Percentiles rank a stretch among this genome's conserved stretches.
phyloP scores from a whole-genome alignment of 192 early-diverging fungal species.

The Pilobolus umbonatus region DNA sequence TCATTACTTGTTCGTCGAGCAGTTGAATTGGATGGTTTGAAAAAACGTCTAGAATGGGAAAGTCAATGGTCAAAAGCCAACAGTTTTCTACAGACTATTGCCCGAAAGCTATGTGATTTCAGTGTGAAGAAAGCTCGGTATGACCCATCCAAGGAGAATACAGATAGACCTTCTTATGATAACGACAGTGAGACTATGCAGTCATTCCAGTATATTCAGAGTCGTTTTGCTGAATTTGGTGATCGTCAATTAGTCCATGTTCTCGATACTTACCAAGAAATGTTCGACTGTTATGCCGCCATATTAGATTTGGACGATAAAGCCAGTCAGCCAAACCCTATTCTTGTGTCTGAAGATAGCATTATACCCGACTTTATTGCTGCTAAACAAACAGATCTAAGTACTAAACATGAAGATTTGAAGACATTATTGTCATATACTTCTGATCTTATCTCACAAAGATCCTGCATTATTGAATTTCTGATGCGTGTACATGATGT shows the following conservation, averaged over 20 bases:
- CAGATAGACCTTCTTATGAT: conserved; percentile 19
- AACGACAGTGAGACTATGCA: conserved; percentile 24
- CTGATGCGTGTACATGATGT: conserved; percentile 22
- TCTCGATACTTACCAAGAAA: conserved; percentile 10
- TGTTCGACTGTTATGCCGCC: conserved; percentile 21
- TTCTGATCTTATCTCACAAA: conserved; percentile 23
- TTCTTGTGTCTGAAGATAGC: not conserved
- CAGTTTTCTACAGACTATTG: conserved; percentile 25
- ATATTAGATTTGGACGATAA: conserved; percentile 5
- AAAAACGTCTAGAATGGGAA: conserved; percentile 26
- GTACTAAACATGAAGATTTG: conserved; percentile 9
- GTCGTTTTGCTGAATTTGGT: conserved; percentile 20
- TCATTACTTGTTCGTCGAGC: conserved; percentile 5
- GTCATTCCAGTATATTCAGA: conserved; percentile 16
- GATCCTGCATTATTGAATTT: conserved; percentile 27
- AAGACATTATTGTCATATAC: conserved; percentile 16
- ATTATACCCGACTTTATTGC: conserved; percentile 14
- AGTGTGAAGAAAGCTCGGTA: conserved; percentile 28
- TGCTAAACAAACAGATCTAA: conserved; percentile 17
- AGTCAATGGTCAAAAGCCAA: conserved; percentile 19
- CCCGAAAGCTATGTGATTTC: conserved; percentile 33
- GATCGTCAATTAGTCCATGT: conserved; percentile 20
- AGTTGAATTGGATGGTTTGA: conserved; percentile 16
- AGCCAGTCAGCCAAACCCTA: not conserved
- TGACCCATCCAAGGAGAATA: conserved; percentile 14